Evolutionary conservation across 2,329 filamentous ascomycete species (phyloP).

Genomic region (Nemania diffusa): DNA sequence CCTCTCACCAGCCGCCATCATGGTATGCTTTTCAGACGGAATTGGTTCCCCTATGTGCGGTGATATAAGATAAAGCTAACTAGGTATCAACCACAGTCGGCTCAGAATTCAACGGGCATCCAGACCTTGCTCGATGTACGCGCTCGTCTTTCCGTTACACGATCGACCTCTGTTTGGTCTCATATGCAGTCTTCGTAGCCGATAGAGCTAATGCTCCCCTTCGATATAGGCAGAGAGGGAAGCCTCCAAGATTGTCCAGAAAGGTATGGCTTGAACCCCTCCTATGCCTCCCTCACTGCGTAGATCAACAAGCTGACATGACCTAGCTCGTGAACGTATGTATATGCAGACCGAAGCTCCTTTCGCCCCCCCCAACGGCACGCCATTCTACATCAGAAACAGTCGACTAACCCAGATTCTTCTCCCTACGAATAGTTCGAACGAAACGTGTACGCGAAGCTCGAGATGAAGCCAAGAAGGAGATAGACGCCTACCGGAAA

Average conservation of each 20-base stretch:
- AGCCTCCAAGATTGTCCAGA: slow-evolving; percentile 98
- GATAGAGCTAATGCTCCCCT: slow-evolving; percentile 4
- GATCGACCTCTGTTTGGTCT: background rate
- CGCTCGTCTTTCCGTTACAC: slow-evolving; percentile 27
- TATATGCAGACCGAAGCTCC: slow-evolving; percentile 19
- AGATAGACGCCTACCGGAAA: slow-evolving; percentile 91
- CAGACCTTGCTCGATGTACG: slow-evolving; percentile 98
- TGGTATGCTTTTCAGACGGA: slow-evolving; percentile 31
- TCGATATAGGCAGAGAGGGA: slow-evolving; percentile 86
- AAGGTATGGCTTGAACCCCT: slow-evolving; percentile 66
- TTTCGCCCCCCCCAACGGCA: slow-evolving; percentile 6
- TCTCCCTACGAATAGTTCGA: slow-evolving; percentile 64
- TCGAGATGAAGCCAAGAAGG: slow-evolving; percentile 94
- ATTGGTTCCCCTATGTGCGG: background rate
- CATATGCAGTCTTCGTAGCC: background rate
- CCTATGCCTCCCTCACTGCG: background rate
- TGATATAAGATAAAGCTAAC: slow-evolving; percentile 33
- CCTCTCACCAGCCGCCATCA: slow-evolving; percentile 17
- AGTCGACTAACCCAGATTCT: slow-evolving; percentile 28
- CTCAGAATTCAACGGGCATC: slow-evolving; percentile 98
- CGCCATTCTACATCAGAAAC: background rate
- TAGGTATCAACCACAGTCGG: slow-evolving; percentile 70
- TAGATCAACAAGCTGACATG: slow-evolving; percentile 9
- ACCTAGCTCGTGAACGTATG: slow-evolving; percentile 31
- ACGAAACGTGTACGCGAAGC: slow-evolving; percentile 98